phyloP scores from a whole-genome alignment of 1,284 basidiomycete species.

The Erythrobasidium hasegawianum region DNA sequence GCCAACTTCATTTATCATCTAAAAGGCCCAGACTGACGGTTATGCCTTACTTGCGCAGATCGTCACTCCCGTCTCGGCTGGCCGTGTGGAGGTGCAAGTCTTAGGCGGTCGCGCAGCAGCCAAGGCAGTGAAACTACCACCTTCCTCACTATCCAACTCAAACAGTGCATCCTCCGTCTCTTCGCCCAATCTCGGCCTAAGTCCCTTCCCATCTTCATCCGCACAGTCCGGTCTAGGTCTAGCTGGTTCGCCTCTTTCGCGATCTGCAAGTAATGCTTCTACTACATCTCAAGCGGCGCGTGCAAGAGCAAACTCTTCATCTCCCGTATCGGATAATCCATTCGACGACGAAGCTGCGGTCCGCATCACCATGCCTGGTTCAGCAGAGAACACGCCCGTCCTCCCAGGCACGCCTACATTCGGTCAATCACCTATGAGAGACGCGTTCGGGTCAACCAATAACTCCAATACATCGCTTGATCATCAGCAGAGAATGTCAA shows the following conservation, averaged over 20 bases:
- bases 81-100: constrained; percentile 24
- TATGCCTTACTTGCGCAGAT: too few relatives aligned
- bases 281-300: not conserved
- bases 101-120: constrained; percentile 17
- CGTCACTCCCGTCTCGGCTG: constrained; percentile 34
- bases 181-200: not conserved
- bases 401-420: constrained; percentile 30
- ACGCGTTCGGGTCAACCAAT: not conserved
- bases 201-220: not conserved
- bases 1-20: too few relatives aligned
- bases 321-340: constrained; percentile 20
- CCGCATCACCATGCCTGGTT: constrained; percentile 16
- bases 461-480: not conserved
- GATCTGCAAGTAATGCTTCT: not conserved
- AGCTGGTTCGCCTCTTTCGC: not conserved
- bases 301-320: not conserved
- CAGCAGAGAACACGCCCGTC: not conserved
- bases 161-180: not conserved
- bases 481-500: not conserved
- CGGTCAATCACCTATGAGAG: not conserved
- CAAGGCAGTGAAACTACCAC: constrained; percentile 27
- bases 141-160: not conserved
- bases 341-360: constrained; percentile 35
- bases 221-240: not conserved
- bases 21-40: too few relatives aligned